phyloP scores from a whole-genome alignment of 192 early-diverging fungal species.

The Backusella tarrabulga region DNA sequence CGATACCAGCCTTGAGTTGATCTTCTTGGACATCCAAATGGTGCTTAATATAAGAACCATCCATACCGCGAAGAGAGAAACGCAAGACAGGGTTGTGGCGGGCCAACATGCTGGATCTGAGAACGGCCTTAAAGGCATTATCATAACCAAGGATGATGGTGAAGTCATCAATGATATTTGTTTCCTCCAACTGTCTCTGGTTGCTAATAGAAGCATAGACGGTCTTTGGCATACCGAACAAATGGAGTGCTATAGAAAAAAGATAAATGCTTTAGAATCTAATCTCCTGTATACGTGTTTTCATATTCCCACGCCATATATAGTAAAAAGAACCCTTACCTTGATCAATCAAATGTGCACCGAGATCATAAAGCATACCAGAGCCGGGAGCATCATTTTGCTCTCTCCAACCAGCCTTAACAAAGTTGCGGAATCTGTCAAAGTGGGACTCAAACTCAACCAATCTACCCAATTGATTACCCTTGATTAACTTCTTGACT shows the following conservation, averaged over 20 bases:
- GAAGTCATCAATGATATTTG: slow-evolving; percentile 62
- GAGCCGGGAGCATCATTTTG: slow-evolving; percentile 54
- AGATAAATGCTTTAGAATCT: slow-evolving; percentile 14
- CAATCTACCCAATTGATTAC: slow-evolving; percentile 58
- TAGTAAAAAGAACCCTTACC: slow-evolving; percentile 22
- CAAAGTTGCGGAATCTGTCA: slow-evolving; percentile 68
- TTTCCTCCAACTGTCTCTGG: slow-evolving; percentile 57
- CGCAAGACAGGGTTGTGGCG: slow-evolving; percentile 55
- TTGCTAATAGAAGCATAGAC: slow-evolving; percentile 61
- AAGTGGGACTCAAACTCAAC: slow-evolving; percentile 75
- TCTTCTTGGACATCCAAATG: slow-evolving; percentile 73
- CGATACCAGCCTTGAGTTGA: slow-evolving; percentile 65
- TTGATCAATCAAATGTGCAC: slow-evolving; percentile 66
- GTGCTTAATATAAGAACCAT: slow-evolving; percentile 65
- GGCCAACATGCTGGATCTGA: slow-evolving; percentile 70
- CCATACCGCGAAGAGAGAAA: slow-evolving; percentile 66
- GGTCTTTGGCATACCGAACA: slow-evolving; percentile 67
- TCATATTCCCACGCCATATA: background rate
- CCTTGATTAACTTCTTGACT: slow-evolving; percentile 55
- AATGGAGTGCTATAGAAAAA: slow-evolving; percentile 42
- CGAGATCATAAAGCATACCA: slow-evolving; percentile 75
- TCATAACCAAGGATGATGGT: slow-evolving; percentile 61
- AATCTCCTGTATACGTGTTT: background rate
- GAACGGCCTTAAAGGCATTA: slow-evolving; percentile 56
- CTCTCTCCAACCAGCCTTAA: slow-evolving; percentile 76